These are phyloP conservation scores for Bryopsis sp. DNA, from an alignment of 139 green algal genomes.

Conservation along the genomic window DNA sequence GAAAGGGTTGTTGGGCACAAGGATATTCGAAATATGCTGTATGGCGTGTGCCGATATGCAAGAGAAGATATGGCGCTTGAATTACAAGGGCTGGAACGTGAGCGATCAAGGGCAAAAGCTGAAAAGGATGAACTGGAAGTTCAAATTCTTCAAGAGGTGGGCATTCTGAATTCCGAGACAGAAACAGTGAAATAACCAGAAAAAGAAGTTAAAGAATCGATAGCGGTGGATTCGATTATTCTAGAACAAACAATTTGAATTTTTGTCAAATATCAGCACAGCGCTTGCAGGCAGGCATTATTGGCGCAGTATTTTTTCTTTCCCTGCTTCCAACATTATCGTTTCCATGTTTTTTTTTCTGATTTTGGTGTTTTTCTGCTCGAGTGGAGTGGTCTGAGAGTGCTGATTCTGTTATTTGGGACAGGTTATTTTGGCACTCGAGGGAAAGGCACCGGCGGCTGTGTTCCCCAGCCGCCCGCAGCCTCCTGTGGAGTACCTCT, in stretches of 20 bases:
- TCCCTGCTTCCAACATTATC: too few relatives aligned
- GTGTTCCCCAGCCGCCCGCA: not conserved
- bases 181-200: too few relatives aligned
- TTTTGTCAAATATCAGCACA: too few relatives aligned
- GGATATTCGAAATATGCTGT: not conserved
- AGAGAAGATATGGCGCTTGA: not conserved
- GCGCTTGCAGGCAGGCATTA: too few relatives aligned
- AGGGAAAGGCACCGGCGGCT: not conserved
- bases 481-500: conserved; percentile 23
- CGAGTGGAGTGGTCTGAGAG: not conserved
- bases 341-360: too few relatives aligned
- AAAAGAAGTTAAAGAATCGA: too few relatives aligned
- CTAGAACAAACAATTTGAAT: too few relatives aligned
- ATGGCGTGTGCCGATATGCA: not conserved
- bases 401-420: not conserved
- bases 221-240: too few relatives aligned
- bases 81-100: conserved; percentile 2
- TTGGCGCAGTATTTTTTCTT: too few relatives aligned
- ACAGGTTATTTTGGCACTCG: conserved; percentile 8
- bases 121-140: conserved; percentile 7
- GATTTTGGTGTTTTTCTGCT: too few relatives aligned
- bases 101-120: conserved; percentile 13
- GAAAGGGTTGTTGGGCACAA: not conserved
- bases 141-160: not conserved
- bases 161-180: not conserved